Conservation (phyloP, 2,329 filamentous ascomycete species). For the Fusarium sororula region DNA sequence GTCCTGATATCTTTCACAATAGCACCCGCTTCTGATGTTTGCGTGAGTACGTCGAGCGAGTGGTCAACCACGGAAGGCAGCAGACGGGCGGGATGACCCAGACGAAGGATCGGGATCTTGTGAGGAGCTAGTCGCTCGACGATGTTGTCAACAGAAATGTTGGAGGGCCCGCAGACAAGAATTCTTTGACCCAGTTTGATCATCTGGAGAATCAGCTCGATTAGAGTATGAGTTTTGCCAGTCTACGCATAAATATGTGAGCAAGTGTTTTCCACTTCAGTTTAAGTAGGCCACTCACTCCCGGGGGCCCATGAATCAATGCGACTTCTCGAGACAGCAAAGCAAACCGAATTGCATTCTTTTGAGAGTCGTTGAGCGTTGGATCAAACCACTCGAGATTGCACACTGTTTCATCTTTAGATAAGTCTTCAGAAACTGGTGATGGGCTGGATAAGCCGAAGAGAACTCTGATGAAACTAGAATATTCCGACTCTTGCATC, state of each 20-base stretch:
- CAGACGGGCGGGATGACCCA: conserved; percentile 92
- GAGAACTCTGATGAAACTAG: conserved; percentile 67
- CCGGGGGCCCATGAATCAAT: conserved; percentile 93
- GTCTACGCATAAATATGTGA: conserved; percentile 60
- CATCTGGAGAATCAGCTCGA: conserved; percentile 94
- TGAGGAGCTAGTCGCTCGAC: conserved; percentile 89
- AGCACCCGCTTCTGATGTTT: conserved; percentile 86
- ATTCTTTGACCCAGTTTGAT: conserved; percentile 77
- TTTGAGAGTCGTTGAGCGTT: conserved; percentile 72
- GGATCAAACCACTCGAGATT: conserved; percentile 69
- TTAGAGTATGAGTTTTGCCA: conserved; percentile 95
- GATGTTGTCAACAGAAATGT: conserved; percentile 98
- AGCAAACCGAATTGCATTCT: conserved; percentile 80
- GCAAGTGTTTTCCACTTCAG: neutral
- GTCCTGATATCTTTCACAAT: conserved; percentile 90
- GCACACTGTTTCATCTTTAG: conserved; percentile 53
- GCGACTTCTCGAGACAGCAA: conserved; percentile 83
- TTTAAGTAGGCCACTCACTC: conserved; percentile 57
- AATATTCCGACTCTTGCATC: conserved; percentile 67
- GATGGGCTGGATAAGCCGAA: conserved; percentile 68
- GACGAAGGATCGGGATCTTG: conserved; percentile 85
- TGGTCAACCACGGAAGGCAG: conserved; percentile 88
- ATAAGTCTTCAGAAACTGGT: conserved; percentile 54
- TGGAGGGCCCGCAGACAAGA: conserved; percentile 95
- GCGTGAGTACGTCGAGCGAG: conserved; percentile 89